Evolutionary conservation across 2,329 filamentous ascomycete species (phyloP).

Genomic region (Botryotinia calthae): DNA sequence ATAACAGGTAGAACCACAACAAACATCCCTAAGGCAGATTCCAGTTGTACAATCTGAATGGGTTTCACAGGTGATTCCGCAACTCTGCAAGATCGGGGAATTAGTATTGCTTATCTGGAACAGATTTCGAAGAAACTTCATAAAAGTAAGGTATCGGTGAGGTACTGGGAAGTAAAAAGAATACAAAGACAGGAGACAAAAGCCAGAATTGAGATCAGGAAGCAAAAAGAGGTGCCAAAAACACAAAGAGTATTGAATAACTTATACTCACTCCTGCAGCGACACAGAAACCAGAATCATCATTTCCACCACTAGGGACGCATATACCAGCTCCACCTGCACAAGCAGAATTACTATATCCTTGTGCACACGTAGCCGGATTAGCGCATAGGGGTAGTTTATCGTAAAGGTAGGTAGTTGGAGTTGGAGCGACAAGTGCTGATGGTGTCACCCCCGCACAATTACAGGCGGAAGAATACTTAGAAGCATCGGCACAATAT

Average conservation of each 20-base stretch:
- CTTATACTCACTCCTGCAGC: not conserved
- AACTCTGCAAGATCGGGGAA: not conserved
- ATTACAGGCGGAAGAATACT: conserved; percentile 16
- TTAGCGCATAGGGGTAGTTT: conserved; percentile 10
- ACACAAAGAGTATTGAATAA: not conserved
- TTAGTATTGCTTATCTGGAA: not conserved
- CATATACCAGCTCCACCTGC: conserved; percentile 13
- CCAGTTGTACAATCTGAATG: conserved; percentile 13
- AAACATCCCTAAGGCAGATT: not conserved
- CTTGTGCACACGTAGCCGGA: conserved; percentile 1
- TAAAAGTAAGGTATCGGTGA: not conserved
- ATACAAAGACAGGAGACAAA: not conserved
- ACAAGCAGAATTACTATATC: not conserved
- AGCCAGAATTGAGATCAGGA: not conserved
- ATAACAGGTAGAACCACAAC: conserved; percentile 12
- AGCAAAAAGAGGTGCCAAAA: not conserved
- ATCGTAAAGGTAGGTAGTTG: conserved; percentile 12
- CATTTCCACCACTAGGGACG: not conserved
- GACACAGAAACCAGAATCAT: conserved; percentile 12
- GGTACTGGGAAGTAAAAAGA: not conserved
- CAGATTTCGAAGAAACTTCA: not conserved
- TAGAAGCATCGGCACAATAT: conserved; percentile 1
- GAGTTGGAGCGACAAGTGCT: not conserved
- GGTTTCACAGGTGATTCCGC: not conserved
- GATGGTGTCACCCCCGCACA: conserved; percentile 3